Conservation (phyloP, 2,329 filamentous ascomycete genomes). For the Cadophora malorum region DNA sequence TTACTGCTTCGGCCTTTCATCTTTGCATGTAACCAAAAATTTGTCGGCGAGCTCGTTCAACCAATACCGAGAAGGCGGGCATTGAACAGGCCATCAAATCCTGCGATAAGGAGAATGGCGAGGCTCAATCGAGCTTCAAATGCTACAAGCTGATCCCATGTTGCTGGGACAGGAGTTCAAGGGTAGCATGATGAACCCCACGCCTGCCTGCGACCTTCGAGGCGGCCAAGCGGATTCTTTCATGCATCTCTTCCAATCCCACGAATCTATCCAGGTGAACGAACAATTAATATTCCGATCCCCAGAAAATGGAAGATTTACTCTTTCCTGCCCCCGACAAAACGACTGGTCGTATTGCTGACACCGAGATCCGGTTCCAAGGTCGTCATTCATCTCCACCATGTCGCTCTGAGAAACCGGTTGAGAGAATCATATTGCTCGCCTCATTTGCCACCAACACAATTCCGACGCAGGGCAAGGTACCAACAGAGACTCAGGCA, state of each 20-base stretch:
- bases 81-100: neutral
- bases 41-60: neutral
- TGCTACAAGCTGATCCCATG: neutral
- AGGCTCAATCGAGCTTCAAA: neutral
- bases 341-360: slow-evolving; percentile 7
- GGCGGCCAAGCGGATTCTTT: slow-evolving; percentile 16
- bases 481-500: neutral
- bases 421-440: slow-evolving; percentile 12
- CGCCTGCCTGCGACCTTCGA: slow-evolving; percentile 7
- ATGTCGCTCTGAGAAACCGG: slow-evolving; percentile 1
- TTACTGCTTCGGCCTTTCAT: slow-evolving; percentile 8
- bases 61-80: neutral
- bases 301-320: neutral
- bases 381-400: slow-evolving; percentile 16
- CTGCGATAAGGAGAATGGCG: neutral
- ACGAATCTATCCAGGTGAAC: neutral
- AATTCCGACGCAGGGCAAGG: neutral
- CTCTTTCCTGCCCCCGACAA: neutral
- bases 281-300: neutral
- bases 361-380: slow-evolving; percentile 7
- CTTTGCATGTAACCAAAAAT: slow-evolving; percentile 7
- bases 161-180: neutral
- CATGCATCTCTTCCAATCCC: neutral
- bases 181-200: neutral
- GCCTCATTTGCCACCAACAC: slow-evolving; percentile 5